Evolutionary conservation across 331 rosid species (phyloP), one percentile per base, ranked within the genome.

Genomic region (Spiraea crenata): DNA sequence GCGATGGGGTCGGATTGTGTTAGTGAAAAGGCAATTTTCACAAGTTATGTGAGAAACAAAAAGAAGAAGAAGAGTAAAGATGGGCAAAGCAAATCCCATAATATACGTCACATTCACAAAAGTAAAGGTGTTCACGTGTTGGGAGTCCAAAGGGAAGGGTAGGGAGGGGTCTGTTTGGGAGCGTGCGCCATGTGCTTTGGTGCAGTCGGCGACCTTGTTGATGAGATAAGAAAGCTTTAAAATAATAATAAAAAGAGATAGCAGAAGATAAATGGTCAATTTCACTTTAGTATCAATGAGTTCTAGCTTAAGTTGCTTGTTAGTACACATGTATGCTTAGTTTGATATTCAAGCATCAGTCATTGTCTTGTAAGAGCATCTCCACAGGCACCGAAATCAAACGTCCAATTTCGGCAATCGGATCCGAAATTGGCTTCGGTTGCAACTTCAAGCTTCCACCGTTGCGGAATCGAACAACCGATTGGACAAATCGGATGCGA

Each of bases 161-260:
- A 31, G 12, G 44, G 20, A 7, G 11, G 80, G 73, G 77, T 55
- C 65, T 60, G 79, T 63, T 80, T 64, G 82, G 82, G 80, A 79
- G 89, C 83, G 87, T 84, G 86, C 55, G 82, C 82, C 98, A 90
- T 92, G 98, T 92, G 96, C 88, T 80, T 81, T 20, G 75, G 78
- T 75, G 41, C 86, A 79, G 85, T 87, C 72, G 84, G 76, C 82
- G 65, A 82, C 85, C 88, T 81, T 79, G 57, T 67, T 80, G 46
- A 58, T 5, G 77, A 79, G 82, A 80, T 81, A 81, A 88, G 79
- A 61, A 68, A 57, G 65, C 41, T 70, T 69, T 74, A 63, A 87
- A 82, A 79, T 41, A 10, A 25, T 25, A 25, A 25, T 25, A 25
- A 25, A 25, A 25, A 25, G 31, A 25, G 31, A 25, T 25, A 25